Evolutionary conservation across 164 flowering plant genomes (phyloP).

Genomic region (Cinnamomum micranthum): DNA sequence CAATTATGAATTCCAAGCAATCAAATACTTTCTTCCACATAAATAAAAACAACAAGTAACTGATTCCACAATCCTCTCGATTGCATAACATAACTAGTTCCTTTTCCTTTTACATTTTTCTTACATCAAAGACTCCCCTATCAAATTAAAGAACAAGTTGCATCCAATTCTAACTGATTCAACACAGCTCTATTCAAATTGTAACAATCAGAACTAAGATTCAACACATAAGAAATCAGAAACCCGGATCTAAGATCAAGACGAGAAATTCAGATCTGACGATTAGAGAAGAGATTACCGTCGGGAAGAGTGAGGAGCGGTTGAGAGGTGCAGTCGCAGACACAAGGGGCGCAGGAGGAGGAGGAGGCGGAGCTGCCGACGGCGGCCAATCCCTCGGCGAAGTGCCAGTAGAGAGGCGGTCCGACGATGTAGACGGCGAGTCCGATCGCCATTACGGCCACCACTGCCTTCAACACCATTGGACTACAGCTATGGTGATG

Average conservation of each 20-base stretch:
- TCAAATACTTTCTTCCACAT: not conserved
- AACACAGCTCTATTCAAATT: not conserved
- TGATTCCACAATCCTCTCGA: not conserved
- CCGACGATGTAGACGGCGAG: conserved; percentile 40
- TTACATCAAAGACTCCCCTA: not conserved
- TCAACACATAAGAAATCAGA: not conserved
- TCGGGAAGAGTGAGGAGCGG: conserved; percentile 64
- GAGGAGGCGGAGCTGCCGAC: conserved; percentile 20
- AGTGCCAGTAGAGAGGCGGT: conserved; percentile 49
- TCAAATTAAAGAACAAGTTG: not conserved
- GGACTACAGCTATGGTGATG: conserved; percentile 14
- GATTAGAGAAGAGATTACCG: conserved; percentile 31
- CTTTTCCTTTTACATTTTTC: not conserved
- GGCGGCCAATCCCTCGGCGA: conserved; percentile 34
- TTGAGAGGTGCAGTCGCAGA: conserved; percentile 76
- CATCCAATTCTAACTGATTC: not conserved
- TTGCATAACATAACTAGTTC: not conserved
- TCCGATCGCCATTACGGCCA: conserved; percentile 26
- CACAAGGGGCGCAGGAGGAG: conserved; percentile 45
- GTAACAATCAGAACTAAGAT: not conserved
- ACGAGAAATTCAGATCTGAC: not conserved
- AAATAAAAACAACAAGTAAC: not conserved
- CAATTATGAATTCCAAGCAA: not conserved
- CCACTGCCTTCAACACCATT: conserved; percentile 20
- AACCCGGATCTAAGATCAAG: not conserved